A percentile compares a stretch with the other conserved stretches of the same genome.
phyloP scores from a whole-genome alignment of 2,329 filamentous ascomycete species.

The Fusarium sp. region DNA sequence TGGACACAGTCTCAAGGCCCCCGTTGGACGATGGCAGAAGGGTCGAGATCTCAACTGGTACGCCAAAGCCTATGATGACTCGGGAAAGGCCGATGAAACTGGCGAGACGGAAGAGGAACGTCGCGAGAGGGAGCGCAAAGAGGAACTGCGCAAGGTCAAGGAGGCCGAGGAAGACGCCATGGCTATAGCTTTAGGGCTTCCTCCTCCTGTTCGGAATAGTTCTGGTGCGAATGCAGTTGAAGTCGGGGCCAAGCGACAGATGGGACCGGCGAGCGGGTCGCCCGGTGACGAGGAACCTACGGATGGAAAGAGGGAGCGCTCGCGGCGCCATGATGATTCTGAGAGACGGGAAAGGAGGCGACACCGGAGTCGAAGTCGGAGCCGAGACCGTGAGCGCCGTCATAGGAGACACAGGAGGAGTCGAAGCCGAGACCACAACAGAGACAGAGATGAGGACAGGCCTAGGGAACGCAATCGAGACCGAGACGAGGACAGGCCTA shows the following conservation, averaged over 20 bases:
- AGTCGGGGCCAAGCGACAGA: conserved; percentile 58
- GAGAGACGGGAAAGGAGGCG: conserved; percentile 50
- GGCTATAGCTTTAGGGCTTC: conserved; percentile 83
- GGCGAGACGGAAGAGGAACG: conserved; percentile 71
- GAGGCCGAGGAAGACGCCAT: conserved; percentile 95
- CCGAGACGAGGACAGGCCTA: conserved; percentile 31
- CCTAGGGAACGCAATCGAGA: conserved; percentile 23
- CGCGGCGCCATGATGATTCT: conserved; percentile 48
- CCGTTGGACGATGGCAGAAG: conserved; percentile 92
- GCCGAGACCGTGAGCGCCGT: conserved; percentile 46
- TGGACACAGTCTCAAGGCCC: conserved; percentile 91
- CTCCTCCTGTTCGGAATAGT: conserved; percentile 70
- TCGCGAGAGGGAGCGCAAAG: conserved; percentile 72
- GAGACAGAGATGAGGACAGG: conserved; percentile 32
- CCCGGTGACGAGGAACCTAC: conserved; percentile 41
- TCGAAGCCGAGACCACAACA: conserved; percentile 47
- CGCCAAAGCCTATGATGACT: conserved; percentile 63
- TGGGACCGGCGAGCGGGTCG: conserved; percentile 46
- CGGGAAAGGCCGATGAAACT: conserved; percentile 57
- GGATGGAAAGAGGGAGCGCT: conserved; percentile 46
- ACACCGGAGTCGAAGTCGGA: conserved; percentile 54
- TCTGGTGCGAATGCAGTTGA: conserved; percentile 78
- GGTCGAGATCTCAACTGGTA: conserved; percentile 77
- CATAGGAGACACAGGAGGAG: conserved; percentile 51
- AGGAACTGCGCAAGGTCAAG: conserved; percentile 85